Conservation (phyloP, 2,329 filamentous ascomycete genomes). For the Passalora sequoiae region DNA sequence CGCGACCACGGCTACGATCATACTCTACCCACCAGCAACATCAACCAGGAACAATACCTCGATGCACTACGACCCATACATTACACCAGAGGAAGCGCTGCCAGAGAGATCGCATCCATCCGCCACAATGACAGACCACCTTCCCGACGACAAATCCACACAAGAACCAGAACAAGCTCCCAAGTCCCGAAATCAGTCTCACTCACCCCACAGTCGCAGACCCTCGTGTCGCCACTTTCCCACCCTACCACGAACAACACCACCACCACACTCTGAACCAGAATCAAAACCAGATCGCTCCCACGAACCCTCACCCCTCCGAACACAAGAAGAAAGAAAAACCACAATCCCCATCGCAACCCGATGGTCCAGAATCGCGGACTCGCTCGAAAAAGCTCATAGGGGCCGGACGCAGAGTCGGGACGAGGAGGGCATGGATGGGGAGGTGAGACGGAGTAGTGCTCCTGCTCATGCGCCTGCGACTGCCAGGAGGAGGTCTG, state of each 20-base stretch:
- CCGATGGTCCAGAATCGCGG: constrained; percentile 1
- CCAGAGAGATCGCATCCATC: background rate
- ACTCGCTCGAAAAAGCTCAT: background rate
- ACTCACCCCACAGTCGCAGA: background rate
- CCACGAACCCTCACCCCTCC: background rate
- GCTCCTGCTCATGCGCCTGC: too few relatives aligned
- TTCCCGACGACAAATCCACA: background rate
- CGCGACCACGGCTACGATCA: too few relatives aligned
- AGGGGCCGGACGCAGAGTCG: background rate
- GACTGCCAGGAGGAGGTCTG: constrained; percentile 5
- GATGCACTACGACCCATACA: constrained; percentile 5
- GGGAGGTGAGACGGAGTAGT: constrained; percentile 1
- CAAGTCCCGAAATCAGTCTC: background rate
- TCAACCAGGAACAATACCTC: background rate
- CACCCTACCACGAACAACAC: background rate
- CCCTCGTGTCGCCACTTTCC: background rate
- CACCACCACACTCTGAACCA: background rate
- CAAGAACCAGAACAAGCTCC: background rate
- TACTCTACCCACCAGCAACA: background rate
- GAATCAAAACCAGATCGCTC: background rate
- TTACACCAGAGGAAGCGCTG: background rate
- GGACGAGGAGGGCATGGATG: background rate
- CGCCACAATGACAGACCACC: constrained; percentile 2
- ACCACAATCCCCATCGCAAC: constrained; percentile 6
- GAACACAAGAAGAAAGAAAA: background rate